Conservation (phyloP, 2,329 filamentous ascomycete genomes). For the Pseudovirgaria hyperparasitica region DNA sequence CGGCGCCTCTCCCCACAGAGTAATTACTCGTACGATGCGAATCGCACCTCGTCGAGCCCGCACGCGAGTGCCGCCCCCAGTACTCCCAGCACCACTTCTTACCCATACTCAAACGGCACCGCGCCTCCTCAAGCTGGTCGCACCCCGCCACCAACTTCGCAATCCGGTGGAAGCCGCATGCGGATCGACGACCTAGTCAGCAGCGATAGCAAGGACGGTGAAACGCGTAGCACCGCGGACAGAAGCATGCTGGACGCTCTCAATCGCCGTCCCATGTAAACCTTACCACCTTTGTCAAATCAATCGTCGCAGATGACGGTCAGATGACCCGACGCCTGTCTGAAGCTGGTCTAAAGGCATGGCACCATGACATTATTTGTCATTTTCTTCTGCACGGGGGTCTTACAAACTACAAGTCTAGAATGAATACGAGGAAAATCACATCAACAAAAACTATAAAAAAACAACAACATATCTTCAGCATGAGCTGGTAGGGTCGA, state of each 20-base stretch:
- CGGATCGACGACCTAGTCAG: conserved; percentile 30
- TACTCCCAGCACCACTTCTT: conserved; percentile 20
- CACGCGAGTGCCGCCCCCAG: conserved; percentile 24
- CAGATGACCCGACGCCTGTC: too few species aligned
- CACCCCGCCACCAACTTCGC: conserved; percentile 22
- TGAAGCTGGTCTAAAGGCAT: too few species aligned
- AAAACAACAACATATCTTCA: too few species aligned
- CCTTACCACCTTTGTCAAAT: too few species aligned
- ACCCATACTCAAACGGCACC: conserved; percentile 11
- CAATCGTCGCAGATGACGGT: too few species aligned
- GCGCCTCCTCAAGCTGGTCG: conserved; percentile 20
- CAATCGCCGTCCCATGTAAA: conserved; percentile 20
- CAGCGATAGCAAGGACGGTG: conserved; percentile 15
- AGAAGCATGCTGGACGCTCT: conserved; percentile 31
- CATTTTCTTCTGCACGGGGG: too few species aligned
- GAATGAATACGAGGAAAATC: too few species aligned
- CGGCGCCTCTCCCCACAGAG: conserved; percentile 29
- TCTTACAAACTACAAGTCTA: too few species aligned
- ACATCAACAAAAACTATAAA: too few species aligned
- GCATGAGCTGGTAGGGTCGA: too few species aligned
- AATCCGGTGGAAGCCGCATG: conserved; percentile 21
- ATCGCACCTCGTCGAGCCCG: conserved; percentile 29
- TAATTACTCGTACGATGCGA: conserved; percentile 28
- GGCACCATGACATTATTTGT: too few species aligned
- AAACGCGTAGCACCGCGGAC: conserved; percentile 27